Evolutionary conservation across 768 basidiomycete species (phyloP).

Genomic region (Lactifluus subvellereus): DNA sequence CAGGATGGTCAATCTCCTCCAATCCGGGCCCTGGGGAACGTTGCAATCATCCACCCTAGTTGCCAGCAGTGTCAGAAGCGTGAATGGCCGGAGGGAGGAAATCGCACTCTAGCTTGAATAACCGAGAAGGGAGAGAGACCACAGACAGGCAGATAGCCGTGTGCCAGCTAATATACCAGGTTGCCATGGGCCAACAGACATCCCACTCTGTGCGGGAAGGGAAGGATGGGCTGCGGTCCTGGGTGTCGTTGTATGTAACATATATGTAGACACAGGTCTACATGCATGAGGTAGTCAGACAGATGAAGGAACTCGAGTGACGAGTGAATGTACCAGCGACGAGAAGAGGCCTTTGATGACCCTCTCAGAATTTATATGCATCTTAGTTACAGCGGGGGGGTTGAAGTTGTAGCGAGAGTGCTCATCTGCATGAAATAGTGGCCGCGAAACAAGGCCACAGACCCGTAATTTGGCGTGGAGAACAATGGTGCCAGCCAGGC

Average conservation of each 20-base stretch:
- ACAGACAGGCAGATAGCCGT: slow-evolving; percentile 7
- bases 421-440: no score
- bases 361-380: neutral
- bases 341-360: slow-evolving; percentile 5
- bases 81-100: neutral
- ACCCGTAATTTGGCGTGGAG: no score
- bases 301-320: neutral
- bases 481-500: no score
- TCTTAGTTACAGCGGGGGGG: no score
- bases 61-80: neutral
- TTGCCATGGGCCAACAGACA: slow-evolving; percentile 14
- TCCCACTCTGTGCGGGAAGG: slow-evolving; percentile 11
- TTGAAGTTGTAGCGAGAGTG: no score
- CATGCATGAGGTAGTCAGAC: neutral
- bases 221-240: neutral
- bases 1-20: neutral
- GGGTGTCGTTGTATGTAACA: neutral
- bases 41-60: neutral
- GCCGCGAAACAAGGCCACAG: no score
- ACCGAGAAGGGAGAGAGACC: slow-evolving; percentile 11
- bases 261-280: slow-evolving; percentile 3
- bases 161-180: slow-evolving; percentile 20
- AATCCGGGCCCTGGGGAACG: slow-evolving; percentile 3
- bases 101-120: slow-evolving; percentile 10
- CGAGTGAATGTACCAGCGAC: neutral